A percentile compares a stretch with the other conserved stretches of the same genome.
Conservation (phyloP, 169 alveolate species). For the Ophryocystis elektroscirrha region DNA sequence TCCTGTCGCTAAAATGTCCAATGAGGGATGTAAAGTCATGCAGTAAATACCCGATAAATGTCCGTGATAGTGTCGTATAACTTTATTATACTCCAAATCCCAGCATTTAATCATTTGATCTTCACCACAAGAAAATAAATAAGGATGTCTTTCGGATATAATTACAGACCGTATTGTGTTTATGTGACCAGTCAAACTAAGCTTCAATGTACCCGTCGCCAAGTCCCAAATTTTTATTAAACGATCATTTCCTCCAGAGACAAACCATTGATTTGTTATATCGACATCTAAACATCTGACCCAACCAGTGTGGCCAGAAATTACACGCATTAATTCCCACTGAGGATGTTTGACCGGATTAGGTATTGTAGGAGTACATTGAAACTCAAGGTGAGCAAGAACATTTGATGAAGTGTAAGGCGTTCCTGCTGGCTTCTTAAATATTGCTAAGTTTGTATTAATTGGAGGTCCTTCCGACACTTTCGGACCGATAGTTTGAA, state of each 20-base stretch:
- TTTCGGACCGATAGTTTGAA: too few species aligned
- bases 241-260: constrained; percentile 59
- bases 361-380: too few species aligned
- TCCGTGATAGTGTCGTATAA: constrained; percentile 56
- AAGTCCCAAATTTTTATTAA: constrained; percentile 68
- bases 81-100: constrained; percentile 62
- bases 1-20: constrained; percentile 55
- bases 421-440: too few species aligned
- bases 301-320: too few species aligned
- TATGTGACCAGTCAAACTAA: constrained; percentile 62
- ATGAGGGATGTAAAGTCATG: constrained; percentile 53
- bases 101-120: constrained; percentile 58
- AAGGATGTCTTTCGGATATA: constrained; percentile 52
- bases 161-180: constrained; percentile 46
- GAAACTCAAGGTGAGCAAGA: too few species aligned
- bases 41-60: constrained; percentile 53
- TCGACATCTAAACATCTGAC: too few species aligned
- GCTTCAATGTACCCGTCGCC: constrained; percentile 50
- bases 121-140: constrained; percentile 64
- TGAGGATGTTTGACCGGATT: too few species aligned
- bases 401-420: too few species aligned
- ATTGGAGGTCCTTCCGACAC: too few species aligned
- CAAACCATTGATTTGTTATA: too few species aligned
- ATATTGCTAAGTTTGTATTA: too few species aligned
- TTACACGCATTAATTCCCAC: too few species aligned